Conservation (phyloP, 768 basidiomycete genomes). For the Leccinum subgranulosum region DNA sequence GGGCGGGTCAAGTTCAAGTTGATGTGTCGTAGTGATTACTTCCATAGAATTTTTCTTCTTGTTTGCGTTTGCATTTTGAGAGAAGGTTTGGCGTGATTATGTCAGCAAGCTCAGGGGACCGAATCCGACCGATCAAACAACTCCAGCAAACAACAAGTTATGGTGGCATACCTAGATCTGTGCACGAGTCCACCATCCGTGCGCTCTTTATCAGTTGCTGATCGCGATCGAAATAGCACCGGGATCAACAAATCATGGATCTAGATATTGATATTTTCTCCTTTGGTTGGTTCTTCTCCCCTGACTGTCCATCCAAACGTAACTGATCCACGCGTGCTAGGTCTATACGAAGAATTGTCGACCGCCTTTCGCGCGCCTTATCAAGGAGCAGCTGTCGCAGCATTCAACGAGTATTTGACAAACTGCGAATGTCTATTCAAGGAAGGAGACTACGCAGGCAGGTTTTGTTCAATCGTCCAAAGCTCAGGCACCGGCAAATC, state of each 20-base stretch:
- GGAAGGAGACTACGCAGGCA: not conserved
- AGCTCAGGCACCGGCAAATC: conserved; percentile 3
- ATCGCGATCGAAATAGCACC: not conserved
- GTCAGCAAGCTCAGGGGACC: not conserved
- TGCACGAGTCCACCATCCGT: not conserved
- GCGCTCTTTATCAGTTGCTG: not conserved
- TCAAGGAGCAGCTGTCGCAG: not conserved
- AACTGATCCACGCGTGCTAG: not conserved
- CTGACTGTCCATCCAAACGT: not conserved
- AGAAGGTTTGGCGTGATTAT: not conserved
- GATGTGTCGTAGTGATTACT: not conserved
- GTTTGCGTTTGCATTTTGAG: not conserved
- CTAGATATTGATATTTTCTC: not conserved
- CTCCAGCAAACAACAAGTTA: too few relatives aligned
- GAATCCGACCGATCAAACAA: not conserved
- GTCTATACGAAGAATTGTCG: not conserved
- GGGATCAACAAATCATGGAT: not conserved
- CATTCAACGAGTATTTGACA: conserved; percentile 8
- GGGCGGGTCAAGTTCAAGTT: conserved; percentile 12
- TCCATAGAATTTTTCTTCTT: not conserved
- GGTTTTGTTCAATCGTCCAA: conserved; percentile 4
- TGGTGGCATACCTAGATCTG: too few relatives aligned
- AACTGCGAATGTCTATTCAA: not conserved
- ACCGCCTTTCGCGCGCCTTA: not conserved
- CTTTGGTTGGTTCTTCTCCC: not conserved